Evolutionary conservation across 352 stramenopile genomes (phyloP), one percentile per base, ranked within the genome.

Genomic region (Pythium scleroteichum): DNA sequence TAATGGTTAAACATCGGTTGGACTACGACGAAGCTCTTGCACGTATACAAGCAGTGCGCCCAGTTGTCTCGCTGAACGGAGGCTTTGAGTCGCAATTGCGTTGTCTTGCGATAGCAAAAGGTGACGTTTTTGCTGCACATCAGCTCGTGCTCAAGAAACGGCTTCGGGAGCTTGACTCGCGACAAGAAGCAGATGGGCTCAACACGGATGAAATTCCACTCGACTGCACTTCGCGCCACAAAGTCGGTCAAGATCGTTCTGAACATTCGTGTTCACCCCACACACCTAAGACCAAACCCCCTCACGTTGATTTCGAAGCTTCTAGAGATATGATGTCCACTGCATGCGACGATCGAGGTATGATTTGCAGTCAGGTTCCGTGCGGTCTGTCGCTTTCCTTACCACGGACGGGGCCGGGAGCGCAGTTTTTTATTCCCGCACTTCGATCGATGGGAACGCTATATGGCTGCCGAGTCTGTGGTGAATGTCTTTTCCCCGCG

Each of bases 11-110:
- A 20, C 63, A 86, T 45, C 63, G 79, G 19, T 53, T 89, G 24
- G 68, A 66, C 1, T 94, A 79, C 53, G 72, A 85, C 24, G 45
- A 73, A 4, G 73, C 87, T 16, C 58, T 68, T 20, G 59, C 61
- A 0, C 76, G 87, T 14, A 69, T 97, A 52, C 81, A 77, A 39
- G 48, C 65, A 12, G 48, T 78, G 3, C 83, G 89, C 1, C 78
- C 87, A 7, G 77, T 97, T 10, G 71, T 90, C 13, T 76, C 69
- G 47, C 64, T 95, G 10, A 97, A 97, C 54, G 35, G 64, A 29
- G 86, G 89, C 17, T 97, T 97, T 55, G 86, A 97, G 59, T 68
- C 78, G 16, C 88, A 97, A 59, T 68, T 97, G 7, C 78, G 80
- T 22, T 90, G 71, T 35, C 82, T 95, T 4, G 82, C 88, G 14